phyloP scores from a whole-genome alignment of 148 eudicot species.

The Fagopyrum homotropicum region DNA sequence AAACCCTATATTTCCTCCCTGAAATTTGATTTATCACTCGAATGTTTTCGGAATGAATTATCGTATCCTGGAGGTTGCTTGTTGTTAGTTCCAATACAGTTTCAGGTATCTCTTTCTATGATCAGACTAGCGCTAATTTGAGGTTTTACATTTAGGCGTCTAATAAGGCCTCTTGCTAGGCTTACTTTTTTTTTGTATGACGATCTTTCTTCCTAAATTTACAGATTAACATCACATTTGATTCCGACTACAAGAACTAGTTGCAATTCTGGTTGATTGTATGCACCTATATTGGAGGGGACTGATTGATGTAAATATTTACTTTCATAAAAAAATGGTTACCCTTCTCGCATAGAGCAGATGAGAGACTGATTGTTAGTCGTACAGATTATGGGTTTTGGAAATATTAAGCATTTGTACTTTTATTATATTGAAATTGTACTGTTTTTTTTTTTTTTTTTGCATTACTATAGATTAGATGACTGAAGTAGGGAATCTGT shows the following conservation, averaged over 20 bases:
- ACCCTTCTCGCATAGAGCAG: no score
- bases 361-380: neutral
- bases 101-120: neutral
- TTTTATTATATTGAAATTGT: neutral
- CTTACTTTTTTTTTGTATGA: neutral
- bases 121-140: neutral
- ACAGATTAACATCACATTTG: neutral
- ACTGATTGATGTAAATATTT: neutral
- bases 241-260: neutral
- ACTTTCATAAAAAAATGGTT: no score
- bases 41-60: neutral
- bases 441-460: neutral
- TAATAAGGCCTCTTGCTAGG: neutral
- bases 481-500: neutral
- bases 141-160: neutral
- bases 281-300: neutral
- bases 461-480: neutral
- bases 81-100: neutral
- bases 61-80: neutral
- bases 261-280: neutral
- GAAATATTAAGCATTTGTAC: neutral
- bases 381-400: neutral
- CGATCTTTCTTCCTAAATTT: neutral
- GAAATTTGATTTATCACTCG: neutral
- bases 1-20: neutral